These are phyloP conservation scores for Epichloe gansuensis DNA, from an alignment of 2,329 filamentous ascomycete genomes.

Conservation along the genomic window DNA sequence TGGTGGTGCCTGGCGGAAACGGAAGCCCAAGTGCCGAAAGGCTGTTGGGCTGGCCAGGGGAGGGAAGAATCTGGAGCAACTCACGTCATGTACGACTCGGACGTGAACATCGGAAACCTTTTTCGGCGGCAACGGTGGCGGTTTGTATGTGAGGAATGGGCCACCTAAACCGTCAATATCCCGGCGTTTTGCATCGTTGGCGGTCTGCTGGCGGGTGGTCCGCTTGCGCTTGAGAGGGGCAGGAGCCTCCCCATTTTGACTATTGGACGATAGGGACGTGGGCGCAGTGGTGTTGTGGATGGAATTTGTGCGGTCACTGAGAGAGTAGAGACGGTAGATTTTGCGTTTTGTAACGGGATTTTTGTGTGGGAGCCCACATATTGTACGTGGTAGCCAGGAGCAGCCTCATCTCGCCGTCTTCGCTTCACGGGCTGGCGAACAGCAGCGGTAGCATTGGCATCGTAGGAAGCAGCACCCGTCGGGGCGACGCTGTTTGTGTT, in stretches of 20 bases:
- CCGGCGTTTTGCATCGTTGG: slow-evolving; percentile 69
- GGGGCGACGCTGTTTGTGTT: slow-evolving; percentile 17
- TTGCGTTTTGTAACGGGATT: slow-evolving; percentile 55
- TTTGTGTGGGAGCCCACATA: slow-evolving; percentile 59
- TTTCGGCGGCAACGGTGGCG: slow-evolving; percentile 77
- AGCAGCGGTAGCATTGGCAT: slow-evolving; percentile 8
- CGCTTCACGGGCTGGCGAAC: slow-evolving; percentile 54
- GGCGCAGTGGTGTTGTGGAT: slow-evolving; percentile 75
- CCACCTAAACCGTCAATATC: slow-evolving; percentile 61
- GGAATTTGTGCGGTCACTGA: slow-evolving; percentile 80
- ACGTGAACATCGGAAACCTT: slow-evolving; percentile 73
- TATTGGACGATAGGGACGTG: slow-evolving; percentile 58
- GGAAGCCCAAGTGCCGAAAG: background rate
- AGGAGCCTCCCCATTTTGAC: slow-evolving; percentile 51
- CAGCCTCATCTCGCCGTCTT: slow-evolving; percentile 52
- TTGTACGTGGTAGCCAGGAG: slow-evolving; percentile 61
- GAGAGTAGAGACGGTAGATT: slow-evolving; percentile 56
- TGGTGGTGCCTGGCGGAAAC: background rate
- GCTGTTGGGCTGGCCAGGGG: background rate
- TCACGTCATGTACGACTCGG: slow-evolving; percentile 50
- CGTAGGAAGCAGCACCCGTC: slow-evolving; percentile 15
- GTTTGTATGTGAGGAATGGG: slow-evolving; percentile 67
- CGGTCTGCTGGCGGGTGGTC: slow-evolving; percentile 60
- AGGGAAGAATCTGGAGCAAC: slow-evolving; percentile 15
- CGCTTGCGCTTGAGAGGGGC: slow-evolving; percentile 87